Evolutionary conservation across 768 basidiomycete species (phyloP).

Genomic region (Termitomyces sp.): DNA sequence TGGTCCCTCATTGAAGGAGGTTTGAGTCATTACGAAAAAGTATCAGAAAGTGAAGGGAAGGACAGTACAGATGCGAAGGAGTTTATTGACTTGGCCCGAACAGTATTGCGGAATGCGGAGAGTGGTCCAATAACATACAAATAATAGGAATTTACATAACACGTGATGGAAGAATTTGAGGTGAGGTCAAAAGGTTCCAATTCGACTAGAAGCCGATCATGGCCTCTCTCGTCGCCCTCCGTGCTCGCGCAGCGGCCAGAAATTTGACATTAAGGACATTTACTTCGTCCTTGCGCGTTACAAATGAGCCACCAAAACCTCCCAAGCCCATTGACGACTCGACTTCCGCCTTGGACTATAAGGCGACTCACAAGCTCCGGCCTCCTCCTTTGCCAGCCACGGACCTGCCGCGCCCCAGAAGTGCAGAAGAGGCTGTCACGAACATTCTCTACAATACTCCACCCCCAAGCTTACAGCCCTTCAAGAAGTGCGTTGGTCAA

Average conservation of each 20-base stretch:
- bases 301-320: conserved; percentile 52
- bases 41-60: conserved; percentile 50
- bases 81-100: conserved; percentile 63
- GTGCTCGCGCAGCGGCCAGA: conserved; percentile 24
- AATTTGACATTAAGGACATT: conserved; percentile 28
- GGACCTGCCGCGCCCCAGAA: conserved; percentile 77
- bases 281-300: conserved; percentile 26
- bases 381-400: conserved; percentile 84
- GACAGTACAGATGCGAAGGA: conserved; percentile 43
- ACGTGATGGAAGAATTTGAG: not conserved
- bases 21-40: conserved; percentile 73
- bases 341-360: conserved; percentile 93
- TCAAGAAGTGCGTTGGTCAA: conserved; percentile 66
- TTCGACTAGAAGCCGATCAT: too few species aligned
- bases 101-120: conserved; percentile 48
- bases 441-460: conserved; percentile 98
- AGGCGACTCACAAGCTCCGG: conserved; percentile 58
- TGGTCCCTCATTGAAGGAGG: conserved; percentile 78
- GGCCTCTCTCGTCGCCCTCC: conserved; percentile 24
- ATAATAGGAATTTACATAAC: not conserved
- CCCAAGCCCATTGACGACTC: conserved; percentile 86
- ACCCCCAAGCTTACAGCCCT: conserved; percentile 85
- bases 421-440: conserved; percentile 93
- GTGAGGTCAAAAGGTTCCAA: too few species aligned
- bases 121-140: not conserved